A percentile compares a stretch with the other conserved stretches of the same genome.
Conservation (phyloP, 441 rosid species). For the Cnidoscolus chayamansa region DNA sequence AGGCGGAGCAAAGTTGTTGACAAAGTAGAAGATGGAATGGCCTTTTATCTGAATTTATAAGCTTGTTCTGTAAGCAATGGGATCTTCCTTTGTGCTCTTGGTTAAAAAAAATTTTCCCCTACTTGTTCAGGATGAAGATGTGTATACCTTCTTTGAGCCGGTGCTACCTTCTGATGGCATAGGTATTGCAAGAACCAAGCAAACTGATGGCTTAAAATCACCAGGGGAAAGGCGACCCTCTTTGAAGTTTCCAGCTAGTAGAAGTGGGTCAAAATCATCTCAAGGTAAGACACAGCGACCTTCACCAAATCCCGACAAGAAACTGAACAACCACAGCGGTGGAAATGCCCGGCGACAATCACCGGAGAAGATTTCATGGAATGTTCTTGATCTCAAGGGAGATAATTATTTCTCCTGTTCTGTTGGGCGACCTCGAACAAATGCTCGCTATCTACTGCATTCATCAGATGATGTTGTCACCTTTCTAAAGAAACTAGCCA, state of each 20-base stretch:
- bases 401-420: conserved; percentile 97
- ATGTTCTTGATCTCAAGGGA: conserved; percentile 94
- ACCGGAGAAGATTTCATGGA: conserved; percentile 79
- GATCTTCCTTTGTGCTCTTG: not conserved
- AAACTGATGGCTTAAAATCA: conserved; percentile 48
- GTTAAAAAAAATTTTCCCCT: not conserved
- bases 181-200: conserved; percentile 50
- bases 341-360: conserved; percentile 50
- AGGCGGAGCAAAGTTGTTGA: not conserved
- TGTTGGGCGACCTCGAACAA: conserved; percentile 83
- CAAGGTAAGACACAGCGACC: conserved; percentile 53
- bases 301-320: conserved; percentile 47
- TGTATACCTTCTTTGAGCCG: conserved; percentile 90
- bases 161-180: conserved; percentile 69
- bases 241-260: conserved; percentile 50
- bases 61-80: not conserved
- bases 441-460: conserved; percentile 67
- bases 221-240: conserved; percentile 58
- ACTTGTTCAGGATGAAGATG: conserved; percentile 81
- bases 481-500: conserved; percentile 63
- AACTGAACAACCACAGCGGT: conserved; percentile 38
- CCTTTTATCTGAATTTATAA: not conserved
- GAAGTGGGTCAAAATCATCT: conserved; percentile 56
- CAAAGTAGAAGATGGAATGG: not conserved
- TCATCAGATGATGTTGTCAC: conserved; percentile 82